Evolutionary conservation across 495 filamentous ascomycete species (phyloP).

Genomic region (Pyronema domesticum): DNA sequence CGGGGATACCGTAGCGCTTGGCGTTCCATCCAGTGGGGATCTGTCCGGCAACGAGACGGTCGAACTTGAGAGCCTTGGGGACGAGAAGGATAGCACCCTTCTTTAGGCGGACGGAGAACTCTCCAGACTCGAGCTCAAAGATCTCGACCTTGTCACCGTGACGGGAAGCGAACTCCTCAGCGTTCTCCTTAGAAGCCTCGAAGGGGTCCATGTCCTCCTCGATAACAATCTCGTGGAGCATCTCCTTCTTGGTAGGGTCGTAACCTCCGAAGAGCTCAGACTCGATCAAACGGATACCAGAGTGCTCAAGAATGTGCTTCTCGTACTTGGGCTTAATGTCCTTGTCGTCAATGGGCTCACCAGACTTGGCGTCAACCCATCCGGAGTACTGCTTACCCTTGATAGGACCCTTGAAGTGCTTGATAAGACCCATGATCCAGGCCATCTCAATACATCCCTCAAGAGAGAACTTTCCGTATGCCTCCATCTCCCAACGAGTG

Average conservation of each 20-base stretch:
- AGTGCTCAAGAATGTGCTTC: slow-evolving; percentile 87
- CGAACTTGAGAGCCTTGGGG: slow-evolving; percentile 90
- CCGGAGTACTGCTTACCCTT: slow-evolving; percentile 94
- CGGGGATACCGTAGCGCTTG: slow-evolving; percentile 82
- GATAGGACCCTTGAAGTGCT: slow-evolving; percentile 93
- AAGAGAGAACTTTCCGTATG: slow-evolving; percentile 85
- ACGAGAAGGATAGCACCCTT: slow-evolving; percentile 88
- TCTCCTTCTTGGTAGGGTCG: slow-evolving; percentile 93
- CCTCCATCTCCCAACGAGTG: slow-evolving; percentile 98
- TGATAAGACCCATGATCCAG: slow-evolving; percentile 99
- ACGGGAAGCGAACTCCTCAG: slow-evolving; percentile 89
- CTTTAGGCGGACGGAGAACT: slow-evolving; percentile 83
- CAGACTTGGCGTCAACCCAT: slow-evolving; percentile 88
- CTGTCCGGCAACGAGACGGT: slow-evolving; percentile 91
- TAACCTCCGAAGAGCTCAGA: slow-evolving; percentile 94
- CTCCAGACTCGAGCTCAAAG: slow-evolving; percentile 88
- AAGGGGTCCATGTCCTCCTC: slow-evolving; percentile 94
- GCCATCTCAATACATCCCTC: slow-evolving; percentile 99
- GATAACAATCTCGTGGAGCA: slow-evolving; percentile 93
- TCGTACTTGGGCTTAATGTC: slow-evolving; percentile 94
- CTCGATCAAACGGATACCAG: slow-evolving; percentile 94
- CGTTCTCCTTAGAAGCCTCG: slow-evolving; percentile 90
- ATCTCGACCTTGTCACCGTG: slow-evolving; percentile 95
- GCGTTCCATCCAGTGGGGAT: slow-evolving; percentile 95
- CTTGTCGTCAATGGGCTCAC: slow-evolving; percentile 93